phyloP scores from a whole-genome alignment of 768 basidiomycete species.

The Roridomyces roridus region DNA sequence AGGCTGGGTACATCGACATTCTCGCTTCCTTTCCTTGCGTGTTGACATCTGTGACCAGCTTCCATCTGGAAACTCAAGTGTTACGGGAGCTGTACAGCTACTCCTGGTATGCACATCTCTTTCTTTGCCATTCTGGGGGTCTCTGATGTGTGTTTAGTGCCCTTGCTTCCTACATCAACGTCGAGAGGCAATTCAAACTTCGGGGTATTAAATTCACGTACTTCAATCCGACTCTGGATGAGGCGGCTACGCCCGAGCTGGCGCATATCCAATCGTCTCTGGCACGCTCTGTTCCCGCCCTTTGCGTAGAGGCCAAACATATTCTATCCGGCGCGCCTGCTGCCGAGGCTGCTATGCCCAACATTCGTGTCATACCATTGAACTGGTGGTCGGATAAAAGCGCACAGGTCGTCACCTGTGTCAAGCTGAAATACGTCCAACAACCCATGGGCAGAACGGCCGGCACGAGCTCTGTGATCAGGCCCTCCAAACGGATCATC shows the following conservation, averaged over 20 bases:
- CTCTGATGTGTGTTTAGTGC: constrained; percentile 56
- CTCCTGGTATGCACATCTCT: constrained; percentile 65
- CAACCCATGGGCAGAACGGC: constrained; percentile 81
- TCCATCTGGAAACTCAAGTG: constrained; percentile 74
- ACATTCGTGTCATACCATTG: constrained; percentile 85
- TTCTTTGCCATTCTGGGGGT: not conserved
- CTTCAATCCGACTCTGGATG: constrained; percentile 62
- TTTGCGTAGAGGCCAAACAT: constrained; percentile 83
- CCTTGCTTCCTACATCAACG: constrained; percentile 86
- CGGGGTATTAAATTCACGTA: constrained; percentile 80
- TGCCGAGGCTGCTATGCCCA: constrained; percentile 91
- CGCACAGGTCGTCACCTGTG: constrained; percentile 86
- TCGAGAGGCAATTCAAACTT: constrained; percentile 86
- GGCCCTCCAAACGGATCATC: constrained; percentile 87
- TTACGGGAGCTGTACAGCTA: constrained; percentile 84
- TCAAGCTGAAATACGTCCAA: constrained; percentile 90
- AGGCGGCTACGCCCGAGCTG: constrained; percentile 50
- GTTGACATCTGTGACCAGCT: constrained; percentile 43
- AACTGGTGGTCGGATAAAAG: constrained; percentile 91
- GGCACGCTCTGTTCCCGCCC: constrained; percentile 78
- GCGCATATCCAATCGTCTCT: constrained; percentile 73
- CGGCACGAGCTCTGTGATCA: constrained; percentile 65
- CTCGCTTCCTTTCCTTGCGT: not conserved
- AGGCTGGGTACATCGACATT: constrained; percentile 27
- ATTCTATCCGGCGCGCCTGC: constrained; percentile 85